A percentile compares a stretch with the other conserved stretches of the same genome.
Conservation (phyloP, 2,329 filamentous ascomycete genomes). For the Whalleya microplaca region DNA sequence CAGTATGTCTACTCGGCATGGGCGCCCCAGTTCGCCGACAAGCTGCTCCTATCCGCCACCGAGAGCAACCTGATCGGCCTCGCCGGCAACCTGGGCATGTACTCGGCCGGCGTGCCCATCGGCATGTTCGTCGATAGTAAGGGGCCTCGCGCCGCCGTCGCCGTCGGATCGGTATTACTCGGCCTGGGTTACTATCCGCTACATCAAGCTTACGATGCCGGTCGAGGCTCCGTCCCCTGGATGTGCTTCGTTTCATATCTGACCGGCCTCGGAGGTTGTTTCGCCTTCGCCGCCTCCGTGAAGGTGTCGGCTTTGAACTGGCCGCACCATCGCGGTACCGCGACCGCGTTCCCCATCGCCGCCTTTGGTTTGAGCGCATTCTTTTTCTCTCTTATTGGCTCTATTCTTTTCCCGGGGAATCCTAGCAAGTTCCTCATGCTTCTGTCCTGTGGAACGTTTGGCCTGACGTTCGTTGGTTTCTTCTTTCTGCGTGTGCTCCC, state of each 20-base stretch:
- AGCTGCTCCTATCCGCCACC: slow-evolving; percentile 85
- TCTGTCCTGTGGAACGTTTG: slow-evolving; percentile 77
- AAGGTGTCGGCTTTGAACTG: slow-evolving; percentile 90
- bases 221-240: slow-evolving; percentile 58
- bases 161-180: slow-evolving; percentile 74
- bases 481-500: slow-evolving; percentile 83
- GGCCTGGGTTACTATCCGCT: slow-evolving; percentile 85
- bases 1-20: slow-evolving; percentile 99
- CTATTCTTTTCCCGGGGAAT: slow-evolving; percentile 78
- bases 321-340: slow-evolving; percentile 87
- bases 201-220: slow-evolving; percentile 75
- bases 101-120: slow-evolving; percentile 84
- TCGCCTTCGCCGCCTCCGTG: slow-evolving; percentile 85
- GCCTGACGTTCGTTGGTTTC: slow-evolving; percentile 75
- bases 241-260: slow-evolving; percentile 86
- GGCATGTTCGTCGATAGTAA: slow-evolving; percentile 84
- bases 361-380: slow-evolving; percentile 95
- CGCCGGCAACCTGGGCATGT: slow-evolving; percentile 92
- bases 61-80: slow-evolving; percentile 88
- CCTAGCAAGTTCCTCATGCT: slow-evolving; percentile 81
- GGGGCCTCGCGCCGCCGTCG: slow-evolving; percentile 77
- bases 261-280: slow-evolving; percentile 86
- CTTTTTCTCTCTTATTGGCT: slow-evolving; percentile 85
- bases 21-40: slow-evolving; percentile 92
- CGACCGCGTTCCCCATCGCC: slow-evolving; percentile 89